These are phyloP conservation scores for Zygotorulaspora sp. DNA, from an alignment of 805 yeast species.

Conservation along the genomic window DNA sequence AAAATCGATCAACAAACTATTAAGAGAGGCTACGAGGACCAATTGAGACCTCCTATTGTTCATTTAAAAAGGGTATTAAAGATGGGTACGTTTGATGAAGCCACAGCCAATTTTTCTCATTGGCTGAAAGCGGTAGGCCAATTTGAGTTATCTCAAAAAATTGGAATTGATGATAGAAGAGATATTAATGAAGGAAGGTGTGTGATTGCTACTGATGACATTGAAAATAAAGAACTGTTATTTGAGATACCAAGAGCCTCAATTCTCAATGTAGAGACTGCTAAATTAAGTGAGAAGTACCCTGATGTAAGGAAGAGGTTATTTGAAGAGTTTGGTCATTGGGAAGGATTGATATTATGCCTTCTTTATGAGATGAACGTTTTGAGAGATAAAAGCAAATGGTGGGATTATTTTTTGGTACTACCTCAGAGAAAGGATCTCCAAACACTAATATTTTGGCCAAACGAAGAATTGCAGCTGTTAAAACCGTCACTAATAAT, in stretches of 20 bases:
- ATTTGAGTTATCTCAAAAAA: slow-evolving; percentile 49
- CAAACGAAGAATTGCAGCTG: slow-evolving; percentile 47
- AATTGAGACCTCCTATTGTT: neutral
- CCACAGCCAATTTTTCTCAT: slow-evolving; percentile 39
- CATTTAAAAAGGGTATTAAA: neutral
- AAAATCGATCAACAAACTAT: neutral
- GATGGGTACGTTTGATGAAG: slow-evolving; percentile 23
- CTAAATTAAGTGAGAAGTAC: slow-evolving; percentile 41
- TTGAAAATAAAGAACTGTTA: slow-evolving; percentile 56
- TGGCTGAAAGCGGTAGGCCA: slow-evolving; percentile 45
- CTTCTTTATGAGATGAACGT: slow-evolving; percentile 57
- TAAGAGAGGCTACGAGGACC: neutral
- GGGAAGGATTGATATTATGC: slow-evolving; percentile 74
- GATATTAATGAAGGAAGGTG: slow-evolving; percentile 69
- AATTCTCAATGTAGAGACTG: slow-evolving; percentile 56
- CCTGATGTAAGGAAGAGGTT: slow-evolving; percentile 30
- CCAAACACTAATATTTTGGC: slow-evolving; percentile 80
- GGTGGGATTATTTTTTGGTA: slow-evolving; percentile 69
- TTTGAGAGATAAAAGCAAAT: slow-evolving; percentile 45
- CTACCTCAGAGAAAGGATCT: slow-evolving; percentile 52
- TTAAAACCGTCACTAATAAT: slow-evolving; percentile 69
- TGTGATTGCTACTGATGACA: slow-evolving; percentile 57
- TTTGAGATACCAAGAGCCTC: slow-evolving; percentile 63
- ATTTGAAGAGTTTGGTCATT: slow-evolving; percentile 48
- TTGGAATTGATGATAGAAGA: slow-evolving; percentile 59